Evolutionary conservation across 2,329 filamentous ascomycete genomes (phyloP), one percentile per base, ranked within the genome.

Genomic region (Aureobasidium melanogenum): DNA sequence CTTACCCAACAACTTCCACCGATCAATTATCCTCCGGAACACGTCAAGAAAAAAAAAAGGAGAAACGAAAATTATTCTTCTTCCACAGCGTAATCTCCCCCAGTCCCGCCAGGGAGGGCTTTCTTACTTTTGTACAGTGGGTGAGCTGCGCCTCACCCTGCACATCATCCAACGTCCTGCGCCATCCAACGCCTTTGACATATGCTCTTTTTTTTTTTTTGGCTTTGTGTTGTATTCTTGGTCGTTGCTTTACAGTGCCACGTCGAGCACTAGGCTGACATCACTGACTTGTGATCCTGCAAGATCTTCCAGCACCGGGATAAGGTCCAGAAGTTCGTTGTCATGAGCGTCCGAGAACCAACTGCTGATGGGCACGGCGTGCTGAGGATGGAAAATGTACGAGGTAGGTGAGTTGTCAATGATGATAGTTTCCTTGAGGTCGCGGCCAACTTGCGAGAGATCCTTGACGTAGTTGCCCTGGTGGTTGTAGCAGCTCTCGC

Each of bases 381-480:
- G 94, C 79, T 99, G 93, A 26, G 94, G 94, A 73, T 99, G 94
- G 83, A 99, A 99, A 70, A 99, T 97, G 79, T 99, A 99, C 14
- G 93, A 97, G 5, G 94, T 99, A 2, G 94, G 94, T 50, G 94
- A 97, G 77, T 99, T 99, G 79, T 99, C 94, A 71, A 99, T 99
- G 74, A 99, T 99, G 73, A 99, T 99, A 22, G 93, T 99, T 72
- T 99, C 93, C 75, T 91, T 90, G 61, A 99, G 84, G 73, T 97
- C 92, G 66, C 94, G 88, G 56, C 94, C 94, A 62, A 99, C 88
- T 80, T 97, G 94, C 50, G 94, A 97, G 60, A 99, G 84, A 73
- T 99, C 94, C 83, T 99, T 99, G 74, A 99, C 94, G 69, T 99
- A 99, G 75, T 99, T 99, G 68, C 94, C 94, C 78, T 97, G 94